Evolutionary conservation across 352 stramenopile genomes (phyloP), one percentile per base, ranked within the genome.

Genomic region (Poterioochromonas sp.): DNA sequence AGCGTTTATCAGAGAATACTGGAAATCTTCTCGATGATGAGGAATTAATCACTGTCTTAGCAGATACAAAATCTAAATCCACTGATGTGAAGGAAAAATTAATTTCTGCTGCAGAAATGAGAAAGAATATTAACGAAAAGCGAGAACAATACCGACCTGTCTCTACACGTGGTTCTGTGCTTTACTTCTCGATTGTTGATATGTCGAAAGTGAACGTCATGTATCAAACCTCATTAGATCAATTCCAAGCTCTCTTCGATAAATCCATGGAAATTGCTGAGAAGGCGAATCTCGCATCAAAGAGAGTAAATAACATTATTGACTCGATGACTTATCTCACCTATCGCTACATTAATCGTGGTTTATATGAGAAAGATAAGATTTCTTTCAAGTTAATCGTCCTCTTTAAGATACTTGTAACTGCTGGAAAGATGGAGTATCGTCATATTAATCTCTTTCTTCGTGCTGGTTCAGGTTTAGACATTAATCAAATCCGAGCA

Each of bases 311-410:
- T 64, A 87, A 91, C 83, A 91, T 95, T 44, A 84, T 95, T 40
- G 89, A 94, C 43, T 88, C 86, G 0, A 88, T 95, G 76, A 95
- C 90, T 47, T 97, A 97, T 84, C 88, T 94, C 79, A 91, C 90
- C 60, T 97, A 96, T 80, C 89, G 91, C 18, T 97, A 97, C 85
- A 94, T 97, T 76, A 95, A 96, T 68, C 88, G 92, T 58, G 91
- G 93, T 0, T 79, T 97, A 2, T 97, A 97, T 80, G 93, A 96
- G 79, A 85, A 89, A 78, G 91, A 97, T 84, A 97, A 97, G 85
- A 85, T 95, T 0, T 94, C 87, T 68, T 97, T 97, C 79, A 89
- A 97, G 39, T 80, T 97, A 37, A 83, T 97, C 22, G 73, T 97
- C 0, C 93, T 91, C 0, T 87, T 97, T 74, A 97, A 97, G 83